Conservation (phyloP, 257 asterid genomes). For the Solanum ossicruentum region DNA sequence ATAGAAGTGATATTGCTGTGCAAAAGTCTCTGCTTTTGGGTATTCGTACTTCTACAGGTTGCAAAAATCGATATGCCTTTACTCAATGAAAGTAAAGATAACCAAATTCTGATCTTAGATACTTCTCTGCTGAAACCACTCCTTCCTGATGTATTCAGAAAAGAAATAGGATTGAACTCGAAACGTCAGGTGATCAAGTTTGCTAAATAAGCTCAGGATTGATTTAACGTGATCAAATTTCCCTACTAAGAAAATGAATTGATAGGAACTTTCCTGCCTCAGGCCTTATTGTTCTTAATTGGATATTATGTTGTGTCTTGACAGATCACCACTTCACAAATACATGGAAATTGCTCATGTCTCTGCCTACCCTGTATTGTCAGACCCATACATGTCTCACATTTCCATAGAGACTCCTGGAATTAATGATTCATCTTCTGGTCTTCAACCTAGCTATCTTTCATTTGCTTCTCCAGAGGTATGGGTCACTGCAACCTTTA, state of each 20-base stretch:
- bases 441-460: constrained; percentile 38
- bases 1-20: not conserved
- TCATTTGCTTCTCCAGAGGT: constrained; percentile 96
- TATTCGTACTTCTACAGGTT: not conserved
- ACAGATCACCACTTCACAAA: constrained; percentile 64
- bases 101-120: not conserved
- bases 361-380: constrained; percentile 52
- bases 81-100: not conserved
- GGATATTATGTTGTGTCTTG: not conserved
- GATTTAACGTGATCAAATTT: not conserved
- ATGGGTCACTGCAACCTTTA: not conserved
- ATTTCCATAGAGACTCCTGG: constrained; percentile 51
- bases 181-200: not conserved
- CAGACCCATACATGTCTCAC: constrained; percentile 40
- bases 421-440: constrained; percentile 17
- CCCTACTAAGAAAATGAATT: not conserved
- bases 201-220: not conserved
- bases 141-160: not conserved
- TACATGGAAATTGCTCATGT: constrained; percentile 45
- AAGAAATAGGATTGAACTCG: not conserved
- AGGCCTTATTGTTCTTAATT: not conserved
- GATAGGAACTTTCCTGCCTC: not conserved
- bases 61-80: not conserved
- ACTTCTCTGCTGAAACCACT: not conserved
- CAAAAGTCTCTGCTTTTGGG: not conserved